These are phyloP conservation scores for Physcomitrium patens DNA, from an alignment of 225 moss, liverwort and hornwort species.

Conservation along the genomic window DNA sequence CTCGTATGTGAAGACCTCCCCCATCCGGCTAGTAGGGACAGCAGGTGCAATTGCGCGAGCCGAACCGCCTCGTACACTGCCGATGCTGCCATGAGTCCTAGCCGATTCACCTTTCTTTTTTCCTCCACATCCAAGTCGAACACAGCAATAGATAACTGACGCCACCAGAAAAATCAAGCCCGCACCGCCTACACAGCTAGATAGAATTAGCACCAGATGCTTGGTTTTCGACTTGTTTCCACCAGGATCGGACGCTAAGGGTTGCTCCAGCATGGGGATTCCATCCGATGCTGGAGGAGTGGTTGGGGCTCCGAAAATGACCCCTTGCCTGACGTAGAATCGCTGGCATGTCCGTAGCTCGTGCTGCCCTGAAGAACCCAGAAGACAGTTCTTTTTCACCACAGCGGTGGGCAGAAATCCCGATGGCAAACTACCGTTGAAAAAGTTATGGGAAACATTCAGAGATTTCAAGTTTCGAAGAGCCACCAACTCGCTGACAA, in stretches of 20 bases:
- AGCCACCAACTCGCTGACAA: conserved; percentile 44
- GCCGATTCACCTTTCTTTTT: conserved; percentile 35
- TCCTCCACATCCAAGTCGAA: conserved; percentile 45
- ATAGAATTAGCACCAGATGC: conserved; percentile 71
- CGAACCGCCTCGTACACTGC: conserved; percentile 53
- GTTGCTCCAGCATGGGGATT: conserved; percentile 12
- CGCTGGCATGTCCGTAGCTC: conserved; percentile 52
- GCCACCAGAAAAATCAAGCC: conserved; percentile 68
- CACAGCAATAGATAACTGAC: conserved; percentile 51
- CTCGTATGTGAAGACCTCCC: conserved; percentile 70
- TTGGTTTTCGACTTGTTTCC: not conserved
- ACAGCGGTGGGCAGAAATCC: conserved; percentile 51
- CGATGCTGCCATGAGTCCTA: conserved; percentile 39
- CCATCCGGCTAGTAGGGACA: conserved; percentile 64
- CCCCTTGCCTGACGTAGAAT: conserved; percentile 62
- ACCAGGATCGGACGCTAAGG: not conserved
- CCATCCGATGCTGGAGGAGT: conserved; percentile 22
- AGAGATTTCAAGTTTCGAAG: conserved; percentile 44
- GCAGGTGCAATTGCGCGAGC: conserved; percentile 49
- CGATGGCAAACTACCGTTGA: conserved; percentile 69
- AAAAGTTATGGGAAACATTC: conserved; percentile 77
- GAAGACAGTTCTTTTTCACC: conserved; percentile 80
- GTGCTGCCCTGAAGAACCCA: conserved; percentile 60
- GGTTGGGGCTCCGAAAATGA: conserved; percentile 28
- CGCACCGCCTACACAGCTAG: conserved; percentile 68